phyloP scores from a whole-genome alignment of 148 eudicot genomes.

The Fagopyrum tataricum region DNA sequence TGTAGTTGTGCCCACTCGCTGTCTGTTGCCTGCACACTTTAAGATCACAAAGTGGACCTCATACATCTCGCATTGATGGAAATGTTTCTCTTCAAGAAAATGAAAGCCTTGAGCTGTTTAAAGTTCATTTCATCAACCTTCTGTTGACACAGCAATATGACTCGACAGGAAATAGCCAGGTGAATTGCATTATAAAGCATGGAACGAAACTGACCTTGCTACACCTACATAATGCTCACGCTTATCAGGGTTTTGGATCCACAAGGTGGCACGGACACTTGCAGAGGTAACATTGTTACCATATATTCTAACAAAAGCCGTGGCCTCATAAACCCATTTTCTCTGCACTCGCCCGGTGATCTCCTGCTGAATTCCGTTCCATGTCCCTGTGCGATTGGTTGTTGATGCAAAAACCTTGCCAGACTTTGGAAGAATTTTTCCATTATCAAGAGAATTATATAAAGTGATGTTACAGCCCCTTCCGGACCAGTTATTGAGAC shows the following conservation, averaged over 20 bases:
- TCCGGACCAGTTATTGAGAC: constrained; percentile 87
- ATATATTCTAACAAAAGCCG: constrained; percentile 66
- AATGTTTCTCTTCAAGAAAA: too few relatives aligned
- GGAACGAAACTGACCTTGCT: constrained; percentile 43
- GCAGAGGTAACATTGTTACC: constrained; percentile 63
- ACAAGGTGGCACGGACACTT: constrained; percentile 59
- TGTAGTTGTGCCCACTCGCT: constrained; percentile 75
- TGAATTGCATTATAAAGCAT: neutral
- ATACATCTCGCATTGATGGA: neutral
- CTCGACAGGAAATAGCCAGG: neutral
- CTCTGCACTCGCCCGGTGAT: constrained; percentile 61
- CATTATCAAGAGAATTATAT: constrained; percentile 69
- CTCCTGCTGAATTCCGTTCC: constrained; percentile 97
- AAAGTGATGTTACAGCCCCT: constrained; percentile 67
- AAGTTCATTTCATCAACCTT: neutral
- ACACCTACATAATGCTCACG: constrained; percentile 81
- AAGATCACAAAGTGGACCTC: constrained; percentile 3
- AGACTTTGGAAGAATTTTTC: constrained; percentile 61
- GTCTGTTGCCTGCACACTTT: constrained; percentile 79
- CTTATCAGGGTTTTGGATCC: constrained; percentile 67
- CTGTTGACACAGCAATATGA: neutral
- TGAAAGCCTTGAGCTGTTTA: neutral
- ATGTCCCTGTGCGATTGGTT: constrained; percentile 60
- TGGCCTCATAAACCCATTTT: constrained; percentile 68
- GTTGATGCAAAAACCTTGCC: constrained; percentile 82